Evolutionary conservation across 2,329 filamentous ascomycete species (phyloP), one percentile per base, ranked within the genome.

Genomic region (Scleromitrula shiraiana): DNA sequence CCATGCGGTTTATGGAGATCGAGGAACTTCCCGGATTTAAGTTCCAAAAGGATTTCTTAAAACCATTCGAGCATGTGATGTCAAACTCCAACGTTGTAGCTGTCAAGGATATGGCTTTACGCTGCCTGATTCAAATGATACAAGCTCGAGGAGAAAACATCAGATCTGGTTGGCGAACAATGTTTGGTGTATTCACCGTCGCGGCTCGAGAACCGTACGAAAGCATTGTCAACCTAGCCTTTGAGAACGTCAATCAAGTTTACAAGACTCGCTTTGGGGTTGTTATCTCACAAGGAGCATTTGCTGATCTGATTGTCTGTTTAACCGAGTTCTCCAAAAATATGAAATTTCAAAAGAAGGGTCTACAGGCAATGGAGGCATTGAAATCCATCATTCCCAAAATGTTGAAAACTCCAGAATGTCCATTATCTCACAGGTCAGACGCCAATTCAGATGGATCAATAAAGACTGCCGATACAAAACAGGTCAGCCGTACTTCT

Each of bases 291-390:
- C 94, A 99, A 66, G 93, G 89, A 20, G 91, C 93, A 2, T 98
- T 99, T 62, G 90, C 93, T 0, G 94, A 99, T 64, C 73, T 99
- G 23, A 85, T 98, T 51, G 88, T 98, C 44, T 98, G 93, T 62
- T 70, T 99, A 53, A 98, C 94, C 0, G 89, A 97, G 65, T 99
- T 99, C 65, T 96, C 91, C 15, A 99, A 98, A 74, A 98, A 99
- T 65, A 84, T 89, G 67, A 90, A 84, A 62, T 99, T 98, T 70
- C 93, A 98, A 67, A 97, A 97, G 74, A 97, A 97, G 73, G 95
- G 90, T 15, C 67, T 99, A 45, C 89, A 95, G 62, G 91, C 93
- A 0, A 91, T 99, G 64, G 93, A 99, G 67, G 83, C 89, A 4
- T 71, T 99, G 32, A 97, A 96, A 66, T 89, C 88, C 0, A 88